phyloP scores from a whole-genome alignment of 2,329 filamentous ascomycete species.

The Aureobasidium sp. region DNA sequence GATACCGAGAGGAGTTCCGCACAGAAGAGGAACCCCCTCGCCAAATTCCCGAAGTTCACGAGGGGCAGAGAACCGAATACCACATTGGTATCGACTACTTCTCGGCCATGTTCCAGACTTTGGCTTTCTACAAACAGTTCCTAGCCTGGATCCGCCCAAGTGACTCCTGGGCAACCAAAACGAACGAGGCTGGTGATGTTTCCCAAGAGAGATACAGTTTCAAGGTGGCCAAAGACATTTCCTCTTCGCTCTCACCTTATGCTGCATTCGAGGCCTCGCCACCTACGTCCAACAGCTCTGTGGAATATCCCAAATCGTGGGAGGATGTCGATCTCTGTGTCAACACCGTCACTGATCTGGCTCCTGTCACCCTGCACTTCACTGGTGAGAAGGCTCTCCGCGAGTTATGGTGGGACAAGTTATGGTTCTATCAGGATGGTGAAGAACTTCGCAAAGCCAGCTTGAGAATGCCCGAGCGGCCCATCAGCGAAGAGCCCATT shows the following conservation, averaged over 20 bases:
- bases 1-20: conserved; percentile 17
- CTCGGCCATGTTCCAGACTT: conserved; percentile 38
- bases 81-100: conserved; percentile 42
- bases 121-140: conserved; percentile 25
- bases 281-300: conserved; percentile 7
- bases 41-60: conserved; percentile 25
- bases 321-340: conserved; percentile 20
- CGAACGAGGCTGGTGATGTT: background rate
- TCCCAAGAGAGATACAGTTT: conserved; percentile 18
- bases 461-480: conserved; percentile 12
- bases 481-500: conserved; percentile 19
- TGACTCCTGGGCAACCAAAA: conserved; percentile 19
- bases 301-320: conserved; percentile 17
- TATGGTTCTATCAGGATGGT: conserved; percentile 25
- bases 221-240: conserved; percentile 19
- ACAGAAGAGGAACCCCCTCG: conserved; percentile 28
- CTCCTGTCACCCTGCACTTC: conserved; percentile 20
- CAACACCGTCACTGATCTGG: conserved; percentile 23
- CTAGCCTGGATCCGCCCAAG: conserved; percentile 30
- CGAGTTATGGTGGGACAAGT: conserved; percentile 24
- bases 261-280: conserved; percentile 16
- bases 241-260: conserved; percentile 21
- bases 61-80: conserved; percentile 37
- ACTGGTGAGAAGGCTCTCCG: conserved; percentile 26
- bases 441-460: conserved; percentile 20